These are phyloP conservation scores for Trypanosoma grayi DNA, from an alignment of 208 protist genomes.

Conservation along the genomic window DNA sequence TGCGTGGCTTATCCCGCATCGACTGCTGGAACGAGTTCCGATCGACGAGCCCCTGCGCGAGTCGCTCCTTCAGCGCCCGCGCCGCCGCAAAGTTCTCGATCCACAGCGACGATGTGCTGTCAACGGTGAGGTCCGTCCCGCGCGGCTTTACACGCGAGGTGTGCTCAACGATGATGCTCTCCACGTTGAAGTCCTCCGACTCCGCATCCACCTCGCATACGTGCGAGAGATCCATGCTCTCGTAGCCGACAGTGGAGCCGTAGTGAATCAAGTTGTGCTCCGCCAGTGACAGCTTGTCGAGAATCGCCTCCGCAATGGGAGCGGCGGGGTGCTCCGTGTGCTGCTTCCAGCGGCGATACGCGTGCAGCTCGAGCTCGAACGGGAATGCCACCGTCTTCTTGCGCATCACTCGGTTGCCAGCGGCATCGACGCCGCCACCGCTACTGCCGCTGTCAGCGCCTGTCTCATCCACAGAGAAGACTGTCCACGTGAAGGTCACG, in stretches of 20 bases:
- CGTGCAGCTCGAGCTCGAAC: conserved; percentile 82
- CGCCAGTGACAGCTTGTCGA: conserved; percentile 76
- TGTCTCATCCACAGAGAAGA: conserved; percentile 85
- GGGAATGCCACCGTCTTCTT: conserved; percentile 86
- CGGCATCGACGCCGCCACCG: conserved; percentile 1
- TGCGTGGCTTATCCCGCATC: conserved; percentile 18
- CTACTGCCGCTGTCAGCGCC: conserved; percentile 3
- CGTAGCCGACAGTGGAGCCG: conserved; percentile 75
- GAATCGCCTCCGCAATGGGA: conserved; percentile 71
- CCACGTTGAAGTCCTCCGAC: conserved; percentile 81
- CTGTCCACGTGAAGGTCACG: conserved; percentile 76
- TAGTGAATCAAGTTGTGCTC: conserved; percentile 78
- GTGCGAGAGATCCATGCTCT: conserved; percentile 77
- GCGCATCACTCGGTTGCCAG: too few species aligned
- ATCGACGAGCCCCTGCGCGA: conserved; percentile 36
- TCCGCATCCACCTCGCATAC: conserved; percentile 78
- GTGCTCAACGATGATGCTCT: conserved; percentile 87
- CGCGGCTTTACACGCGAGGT: conserved; percentile 63
- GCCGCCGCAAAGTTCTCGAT: conserved; percentile 88
- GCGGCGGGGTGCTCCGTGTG: conserved; percentile 65
- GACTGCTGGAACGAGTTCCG: conserved; percentile 27
- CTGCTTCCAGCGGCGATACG: conserved; percentile 80
- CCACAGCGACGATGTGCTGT: conserved; percentile 80
- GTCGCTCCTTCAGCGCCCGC: conserved; percentile 61
- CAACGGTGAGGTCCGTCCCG: conserved; percentile 68